Percentiles rank a stretch among this genome's conserved stretches.
These are phyloP conservation scores for Colletotrichum horii DNA, from an alignment of 2,329 filamentous ascomycete species.

Conservation along the genomic window DNA sequence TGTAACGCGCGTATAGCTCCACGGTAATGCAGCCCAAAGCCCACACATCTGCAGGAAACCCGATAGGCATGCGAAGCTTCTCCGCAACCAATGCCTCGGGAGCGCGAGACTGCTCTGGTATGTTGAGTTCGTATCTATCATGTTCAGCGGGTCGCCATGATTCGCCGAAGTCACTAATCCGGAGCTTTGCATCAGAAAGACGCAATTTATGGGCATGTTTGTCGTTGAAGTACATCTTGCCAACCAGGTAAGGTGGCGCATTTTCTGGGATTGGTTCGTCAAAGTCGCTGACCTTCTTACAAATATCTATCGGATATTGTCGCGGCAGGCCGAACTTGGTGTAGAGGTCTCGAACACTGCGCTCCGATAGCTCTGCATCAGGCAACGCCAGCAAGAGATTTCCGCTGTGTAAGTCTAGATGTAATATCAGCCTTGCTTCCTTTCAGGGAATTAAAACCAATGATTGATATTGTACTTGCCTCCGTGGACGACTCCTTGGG, in stretches of 20 bases:
- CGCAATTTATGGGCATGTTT: not conserved
- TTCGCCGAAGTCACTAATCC: not conserved
- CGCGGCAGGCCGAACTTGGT: not conserved
- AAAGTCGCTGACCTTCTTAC: not conserved
- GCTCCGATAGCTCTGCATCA: not conserved
- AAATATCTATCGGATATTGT: not conserved
- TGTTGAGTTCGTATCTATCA: not conserved
- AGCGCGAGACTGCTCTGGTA: not conserved
- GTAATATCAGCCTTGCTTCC: not conserved
- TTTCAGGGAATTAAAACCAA: fast-evolving
- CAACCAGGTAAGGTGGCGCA: not conserved
- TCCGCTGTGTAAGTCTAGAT: not conserved
- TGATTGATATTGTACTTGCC: too few relatives aligned
- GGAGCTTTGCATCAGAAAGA: not conserved
- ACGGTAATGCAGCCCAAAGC: not conserved
- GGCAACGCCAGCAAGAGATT: not conserved
- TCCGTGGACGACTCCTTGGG: not conserved
- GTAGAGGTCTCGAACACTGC: not conserved
- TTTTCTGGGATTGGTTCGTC: not conserved
- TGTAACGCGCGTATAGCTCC: not conserved
- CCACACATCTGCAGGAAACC: not conserved
- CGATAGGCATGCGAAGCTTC: fast-evolving
- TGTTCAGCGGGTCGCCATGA: not conserved
- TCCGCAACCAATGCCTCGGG: not conserved
- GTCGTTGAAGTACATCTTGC: not conserved